These are phyloP conservation scores for Fomitopsis palustris DNA, from an alignment of 1,284 basidiomycete species.

Conservation along the genomic window DNA sequence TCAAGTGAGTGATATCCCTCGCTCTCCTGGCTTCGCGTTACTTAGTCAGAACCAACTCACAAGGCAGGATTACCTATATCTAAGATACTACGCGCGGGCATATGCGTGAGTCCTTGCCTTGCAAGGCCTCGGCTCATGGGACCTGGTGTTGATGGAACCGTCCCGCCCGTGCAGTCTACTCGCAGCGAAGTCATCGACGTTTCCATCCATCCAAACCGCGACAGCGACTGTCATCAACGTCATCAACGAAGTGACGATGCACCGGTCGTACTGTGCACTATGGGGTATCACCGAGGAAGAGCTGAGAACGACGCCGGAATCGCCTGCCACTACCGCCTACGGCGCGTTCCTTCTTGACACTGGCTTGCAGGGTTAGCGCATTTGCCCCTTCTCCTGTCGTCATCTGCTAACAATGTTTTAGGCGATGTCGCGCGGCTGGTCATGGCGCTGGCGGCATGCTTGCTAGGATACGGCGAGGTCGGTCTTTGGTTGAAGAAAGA, in stretches of 20 bases:
- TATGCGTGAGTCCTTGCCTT: constrained; percentile 49
- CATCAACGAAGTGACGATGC: constrained; percentile 70
- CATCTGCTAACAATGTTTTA: constrained; percentile 21
- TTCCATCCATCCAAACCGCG: constrained; percentile 62
- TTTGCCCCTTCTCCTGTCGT: constrained; percentile 1
- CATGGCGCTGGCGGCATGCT: constrained; percentile 83
- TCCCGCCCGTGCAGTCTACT: constrained; percentile 58
- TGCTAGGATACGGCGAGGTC: constrained; percentile 94
- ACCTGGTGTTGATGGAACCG: neutral
- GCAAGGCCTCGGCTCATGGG: no score
- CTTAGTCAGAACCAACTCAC: constrained; percentile 56
- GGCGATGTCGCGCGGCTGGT: constrained; percentile 74
- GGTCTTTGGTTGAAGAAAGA: constrained; percentile 76
- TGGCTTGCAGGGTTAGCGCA: constrained; percentile 55
- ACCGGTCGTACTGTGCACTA: constrained; percentile 64
- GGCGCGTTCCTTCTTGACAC: constrained; percentile 83
- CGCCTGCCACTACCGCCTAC: constrained; percentile 75
- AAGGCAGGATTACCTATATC: constrained; percentile 76
- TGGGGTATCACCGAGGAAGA: constrained; percentile 67
- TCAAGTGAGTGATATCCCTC: constrained; percentile 52
- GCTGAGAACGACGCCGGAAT: constrained; percentile 62
- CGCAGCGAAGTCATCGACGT: constrained; percentile 72
- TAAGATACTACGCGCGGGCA: constrained; percentile 77
- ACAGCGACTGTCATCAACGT: constrained; percentile 66
- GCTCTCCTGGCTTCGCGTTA: constrained; percentile 54